A percentile compares a stretch with the other conserved stretches of the same genome.
These are phyloP conservation scores for Flaveria bidentis DNA, from an alignment of 129 eudicot species.

Conservation along the genomic window DNA sequence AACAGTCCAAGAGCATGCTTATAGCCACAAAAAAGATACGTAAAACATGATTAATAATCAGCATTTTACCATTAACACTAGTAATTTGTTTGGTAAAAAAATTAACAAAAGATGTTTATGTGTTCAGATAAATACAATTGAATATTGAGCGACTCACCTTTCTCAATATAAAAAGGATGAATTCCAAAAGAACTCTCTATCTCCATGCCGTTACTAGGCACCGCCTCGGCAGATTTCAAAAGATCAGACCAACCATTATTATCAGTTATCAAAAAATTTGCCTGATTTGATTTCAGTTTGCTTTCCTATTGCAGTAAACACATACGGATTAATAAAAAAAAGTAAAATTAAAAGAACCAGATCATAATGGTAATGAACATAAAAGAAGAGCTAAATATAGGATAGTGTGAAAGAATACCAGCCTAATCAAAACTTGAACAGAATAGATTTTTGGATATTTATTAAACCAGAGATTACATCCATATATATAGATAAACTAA, in stretches of 20 bases:
- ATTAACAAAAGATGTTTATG: not conserved
- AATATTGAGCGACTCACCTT: conserved; percentile 44
- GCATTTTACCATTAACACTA: not conserved
- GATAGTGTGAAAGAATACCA: not conserved
- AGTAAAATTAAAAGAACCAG: not conserved
- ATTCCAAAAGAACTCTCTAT: conserved; percentile 65
- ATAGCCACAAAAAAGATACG: not conserved
- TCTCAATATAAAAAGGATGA: conserved; percentile 90
- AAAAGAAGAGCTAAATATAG: not conserved
- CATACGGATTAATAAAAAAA: not conserved
- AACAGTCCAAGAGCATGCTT: not conserved
- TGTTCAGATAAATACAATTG: not conserved
- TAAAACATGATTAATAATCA: not conserved
- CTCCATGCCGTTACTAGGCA: conserved; percentile 46
- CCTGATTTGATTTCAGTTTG: conserved; percentile 32
- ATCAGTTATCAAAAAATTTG: conserved; percentile 42
- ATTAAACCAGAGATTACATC: no score
- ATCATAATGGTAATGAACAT: not conserved
- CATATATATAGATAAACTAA: no score
- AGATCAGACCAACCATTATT: conserved; percentile 63
- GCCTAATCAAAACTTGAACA: not conserved
- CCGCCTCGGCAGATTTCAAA: conserved; percentile 24
- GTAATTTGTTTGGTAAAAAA: not conserved
- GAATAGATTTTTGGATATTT: no score
- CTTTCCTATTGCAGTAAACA: conserved; percentile 44